Evolutionary conservation across 208 protist genomes (phyloP), one percentile per base, ranked within the genome.

Genomic region (Trypanosoma theileri): DNA sequence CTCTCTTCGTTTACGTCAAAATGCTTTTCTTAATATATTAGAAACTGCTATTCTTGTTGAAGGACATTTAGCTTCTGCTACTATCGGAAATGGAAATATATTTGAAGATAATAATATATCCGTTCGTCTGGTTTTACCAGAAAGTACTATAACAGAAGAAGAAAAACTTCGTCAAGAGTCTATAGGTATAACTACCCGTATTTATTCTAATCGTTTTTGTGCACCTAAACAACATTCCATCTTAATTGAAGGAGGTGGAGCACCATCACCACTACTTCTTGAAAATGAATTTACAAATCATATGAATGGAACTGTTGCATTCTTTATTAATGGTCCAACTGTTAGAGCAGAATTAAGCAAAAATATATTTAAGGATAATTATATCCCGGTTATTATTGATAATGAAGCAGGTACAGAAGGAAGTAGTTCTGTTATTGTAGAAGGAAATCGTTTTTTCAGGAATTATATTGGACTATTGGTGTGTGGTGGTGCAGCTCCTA

Each of bases 381-480:
- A 85, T 53, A 57, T 76, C 10, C 85, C 88, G 17, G 73, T 91
- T 45, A 72, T 94, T 55, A 70, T 91, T 14, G 59, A 64, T 13
- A 65, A 72, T 44, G 1, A 26, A 16, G 64, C 52, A 9, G 72
- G 64, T 12, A 21, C 26, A 3, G 21, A 24, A 16, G 21, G 42
- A 17, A 17, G 4, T 7, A 24, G 26, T 10, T 40, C 8, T 26
- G 50, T 76, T 24, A 16, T 73, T 22, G 19, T 89, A 1, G 40
- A 74, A 14, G 77, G 85, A 52, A 95, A 95, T 69, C 58, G 66
- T 26, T 95, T 93, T 66, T 66, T 51, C 7, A 54, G 59, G 42
- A 95, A 95, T 72, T 87, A 86, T 68, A 89, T 95, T 68, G 90
- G 90, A 6, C 68, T 77, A 4, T 48, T 95, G 0, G 66, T 87